Evolutionary conservation across 345 rosid species (phyloP).

Genomic region (Sisymbrium irio): DNA sequence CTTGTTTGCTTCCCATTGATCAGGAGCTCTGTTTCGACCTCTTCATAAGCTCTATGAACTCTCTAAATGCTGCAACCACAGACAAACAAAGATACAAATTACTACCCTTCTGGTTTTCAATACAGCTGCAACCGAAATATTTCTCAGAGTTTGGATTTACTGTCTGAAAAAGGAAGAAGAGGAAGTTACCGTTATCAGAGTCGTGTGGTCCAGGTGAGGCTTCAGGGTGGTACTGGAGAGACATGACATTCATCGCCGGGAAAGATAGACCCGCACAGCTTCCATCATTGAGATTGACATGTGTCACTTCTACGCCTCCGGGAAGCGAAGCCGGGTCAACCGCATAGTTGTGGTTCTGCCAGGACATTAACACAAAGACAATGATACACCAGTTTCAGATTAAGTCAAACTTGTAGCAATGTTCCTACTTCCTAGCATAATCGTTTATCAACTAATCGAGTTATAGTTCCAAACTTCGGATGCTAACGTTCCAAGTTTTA

Average conservation of each 20-base stretch:
- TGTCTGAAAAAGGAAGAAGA: background rate
- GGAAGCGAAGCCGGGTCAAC: constrained; percentile 91
- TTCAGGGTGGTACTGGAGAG: constrained; percentile 96
- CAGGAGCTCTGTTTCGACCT: constrained; percentile 29
- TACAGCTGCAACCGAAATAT: background rate
- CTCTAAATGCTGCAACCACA: constrained; percentile 48
- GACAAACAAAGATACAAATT: background rate
- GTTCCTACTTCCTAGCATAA: constrained; percentile 6
- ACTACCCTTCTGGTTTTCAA: background rate
- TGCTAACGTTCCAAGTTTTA: background rate
- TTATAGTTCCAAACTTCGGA: background rate
- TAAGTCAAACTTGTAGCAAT: background rate
- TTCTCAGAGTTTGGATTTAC: background rate
- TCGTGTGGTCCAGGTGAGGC: constrained; percentile 99
- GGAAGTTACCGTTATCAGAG: constrained; percentile 63
- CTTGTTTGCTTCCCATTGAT: background rate
- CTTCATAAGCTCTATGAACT: constrained; percentile 60
- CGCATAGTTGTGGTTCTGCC: constrained; percentile 94
- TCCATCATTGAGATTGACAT: constrained; percentile 87
- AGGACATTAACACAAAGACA: background rate
- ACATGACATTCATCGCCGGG: constrained; percentile 70
- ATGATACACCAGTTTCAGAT: constrained; percentile 3
- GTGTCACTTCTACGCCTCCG: constrained; percentile 83
- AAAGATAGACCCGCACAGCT: constrained; percentile 95
- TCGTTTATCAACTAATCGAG: background rate